phyloP scores from a whole-genome alignment of 2,329 filamentous ascomycete genomes.

The Aspergillus pseudoterreus region DNA sequence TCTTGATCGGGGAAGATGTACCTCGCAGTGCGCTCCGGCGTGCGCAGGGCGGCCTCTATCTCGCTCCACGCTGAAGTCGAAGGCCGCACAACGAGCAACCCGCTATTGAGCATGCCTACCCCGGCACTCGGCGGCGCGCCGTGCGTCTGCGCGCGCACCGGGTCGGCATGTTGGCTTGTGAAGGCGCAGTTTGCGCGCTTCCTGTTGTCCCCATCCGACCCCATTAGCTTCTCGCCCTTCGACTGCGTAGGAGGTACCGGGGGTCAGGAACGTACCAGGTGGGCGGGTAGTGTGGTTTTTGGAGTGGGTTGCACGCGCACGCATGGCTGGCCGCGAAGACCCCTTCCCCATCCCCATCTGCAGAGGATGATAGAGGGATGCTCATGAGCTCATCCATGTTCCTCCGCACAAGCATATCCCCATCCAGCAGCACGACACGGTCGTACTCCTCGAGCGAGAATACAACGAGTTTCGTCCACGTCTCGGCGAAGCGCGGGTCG shows the following conservation, averaged over 20 bases:
- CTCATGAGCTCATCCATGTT: conserved; percentile 96
- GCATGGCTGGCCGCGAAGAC: conserved; percentile 55
- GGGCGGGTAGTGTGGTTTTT: conserved; percentile 18
- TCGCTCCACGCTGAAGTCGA: conserved; percentile 50
- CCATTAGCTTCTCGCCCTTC: conserved; percentile 55
- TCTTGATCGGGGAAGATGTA: conserved; percentile 62
- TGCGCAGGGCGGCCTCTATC: conserved; percentile 46
- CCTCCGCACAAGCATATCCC: conserved; percentile 76
- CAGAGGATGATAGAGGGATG: no score
- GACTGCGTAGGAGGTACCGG: no score
- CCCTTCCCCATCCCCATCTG: conserved; percentile 43
- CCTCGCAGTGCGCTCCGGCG: conserved; percentile 14
- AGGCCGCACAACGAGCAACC: conserved; percentile 60
- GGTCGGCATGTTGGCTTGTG: conserved; percentile 52
- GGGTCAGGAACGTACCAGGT: conserved; percentile 35
- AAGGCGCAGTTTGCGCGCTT: conserved; percentile 59
- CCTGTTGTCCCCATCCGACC: conserved; percentile 41
- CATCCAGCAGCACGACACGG: conserved; percentile 78
- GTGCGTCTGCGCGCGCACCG: conserved; percentile 22
- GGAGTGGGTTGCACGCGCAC: conserved; percentile 18
- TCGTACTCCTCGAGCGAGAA: conserved; percentile 75
- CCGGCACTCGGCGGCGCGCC: conserved; percentile 51
- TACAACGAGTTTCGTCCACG: conserved; percentile 80
- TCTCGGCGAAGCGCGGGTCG: conserved; percentile 83
- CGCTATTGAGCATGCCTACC: conserved; percentile 58